Percentiles rank a stretch among this genome's conserved stretches.
Evolutionary conservation across 495 filamentous ascomycete genomes (phyloP).

Genomic region (Recurvomyces mirabilis): DNA sequence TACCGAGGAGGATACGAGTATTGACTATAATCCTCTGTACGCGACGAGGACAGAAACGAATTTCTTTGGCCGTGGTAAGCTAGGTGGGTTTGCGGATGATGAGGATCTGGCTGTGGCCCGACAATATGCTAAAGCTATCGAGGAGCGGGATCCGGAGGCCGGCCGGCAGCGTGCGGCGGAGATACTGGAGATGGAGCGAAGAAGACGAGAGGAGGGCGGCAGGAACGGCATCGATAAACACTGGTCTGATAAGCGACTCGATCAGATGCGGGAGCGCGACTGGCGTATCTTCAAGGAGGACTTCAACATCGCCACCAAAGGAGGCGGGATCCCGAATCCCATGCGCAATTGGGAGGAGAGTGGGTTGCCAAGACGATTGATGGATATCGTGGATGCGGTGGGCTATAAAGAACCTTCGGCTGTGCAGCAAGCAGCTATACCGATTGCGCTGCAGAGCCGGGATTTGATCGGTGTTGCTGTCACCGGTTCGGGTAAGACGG

Average conservation of each 20-base stretch:
- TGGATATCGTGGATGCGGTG: constrained; percentile 73
- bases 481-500: constrained; percentile 97
- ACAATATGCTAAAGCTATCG: constrained; percentile 69
- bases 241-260: constrained; percentile 93
- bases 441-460: constrained; percentile 83
- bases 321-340: constrained; percentile 81
- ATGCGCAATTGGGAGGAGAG: constrained; percentile 96
- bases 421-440: constrained; percentile 89
- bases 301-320: constrained; percentile 91
- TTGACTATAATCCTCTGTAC: constrained; percentile 83
- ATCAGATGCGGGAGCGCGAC: constrained; percentile 94
- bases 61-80: constrained; percentile 69
- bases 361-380: constrained; percentile 61
- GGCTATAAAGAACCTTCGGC: constrained; percentile 91
- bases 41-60: constrained; percentile 57
- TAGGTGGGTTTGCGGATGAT: constrained; percentile 78
- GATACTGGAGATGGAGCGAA: constrained; percentile 79
- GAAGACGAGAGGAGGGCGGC: constrained; percentile 63
- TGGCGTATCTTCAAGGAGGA: constrained; percentile 99
- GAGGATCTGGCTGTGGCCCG: constrained; percentile 53
- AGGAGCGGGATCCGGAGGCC: constrained; percentile 67
- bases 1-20: constrained; percentile 84
- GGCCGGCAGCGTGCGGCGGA: constrained; percentile 66
- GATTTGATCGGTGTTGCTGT: constrained; percentile 97
- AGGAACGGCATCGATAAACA: constrained; percentile 71